Conservation (phyloP, 2,329 filamentous ascomycete species). For the Hymenotorrendiella dingleyae region DNA sequence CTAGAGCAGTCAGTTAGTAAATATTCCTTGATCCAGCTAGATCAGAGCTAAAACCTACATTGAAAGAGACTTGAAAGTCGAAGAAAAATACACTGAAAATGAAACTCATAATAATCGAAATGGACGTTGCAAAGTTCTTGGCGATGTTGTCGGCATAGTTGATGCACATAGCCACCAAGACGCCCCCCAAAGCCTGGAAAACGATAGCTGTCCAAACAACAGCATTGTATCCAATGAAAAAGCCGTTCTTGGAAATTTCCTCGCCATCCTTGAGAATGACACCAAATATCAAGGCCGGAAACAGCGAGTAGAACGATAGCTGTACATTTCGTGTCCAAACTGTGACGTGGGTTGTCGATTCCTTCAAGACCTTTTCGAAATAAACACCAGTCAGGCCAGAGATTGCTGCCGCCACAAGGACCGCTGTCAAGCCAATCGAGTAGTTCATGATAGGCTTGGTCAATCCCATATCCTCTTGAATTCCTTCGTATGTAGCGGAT, state of each 20-base stretch:
- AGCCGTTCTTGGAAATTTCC: conserved; percentile 75
- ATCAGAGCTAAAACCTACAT: conserved; percentile 56
- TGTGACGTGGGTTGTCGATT: conserved; percentile 67
- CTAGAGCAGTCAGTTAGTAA: conserved; percentile 41
- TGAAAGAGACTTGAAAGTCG: conserved; percentile 64
- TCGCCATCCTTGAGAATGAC: conserved; percentile 82
- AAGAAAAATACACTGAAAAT: conserved; percentile 83
- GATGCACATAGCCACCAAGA: conserved; percentile 77
- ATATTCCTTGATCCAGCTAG: too few relatives aligned
- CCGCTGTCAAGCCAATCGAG: conserved; percentile 71
- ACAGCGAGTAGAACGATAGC: conserved; percentile 87
- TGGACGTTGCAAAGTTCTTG: conserved; percentile 89
- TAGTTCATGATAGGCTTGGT: conserved; percentile 60
- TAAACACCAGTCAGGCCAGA: conserved; percentile 83
- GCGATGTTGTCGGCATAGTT: conserved; percentile 84
- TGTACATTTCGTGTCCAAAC: conserved; percentile 96
- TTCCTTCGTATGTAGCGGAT: conserved; percentile 87
- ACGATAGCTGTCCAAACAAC: conserved; percentile 81
- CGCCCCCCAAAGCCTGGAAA: conserved; percentile 76
- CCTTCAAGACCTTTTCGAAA: conserved; percentile 87
- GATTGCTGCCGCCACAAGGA: conserved; percentile 69
- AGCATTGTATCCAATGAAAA: conserved; percentile 92
- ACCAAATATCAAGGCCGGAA: conserved; percentile 80
- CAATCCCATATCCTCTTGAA: conserved; percentile 56
- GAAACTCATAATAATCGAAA: conserved; percentile 84